These are phyloP conservation scores for Rhamnella rubrinervis DNA, from an alignment of 331 rosid species.

Conservation along the genomic window DNA sequence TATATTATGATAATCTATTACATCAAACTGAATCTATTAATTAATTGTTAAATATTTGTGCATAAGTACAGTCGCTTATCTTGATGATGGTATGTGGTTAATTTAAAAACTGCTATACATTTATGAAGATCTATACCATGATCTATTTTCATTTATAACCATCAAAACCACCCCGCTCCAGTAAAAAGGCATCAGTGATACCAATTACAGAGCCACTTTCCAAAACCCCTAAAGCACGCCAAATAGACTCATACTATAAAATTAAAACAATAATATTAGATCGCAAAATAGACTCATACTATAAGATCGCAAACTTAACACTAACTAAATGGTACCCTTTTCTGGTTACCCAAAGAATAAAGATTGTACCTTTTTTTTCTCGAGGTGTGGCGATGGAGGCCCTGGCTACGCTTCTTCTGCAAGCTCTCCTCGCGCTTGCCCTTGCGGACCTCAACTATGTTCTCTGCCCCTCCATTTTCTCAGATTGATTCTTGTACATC, in stretches of 20 bases:
- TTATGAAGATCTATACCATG: no score
- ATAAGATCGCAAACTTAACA: background rate
- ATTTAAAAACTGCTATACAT: no score
- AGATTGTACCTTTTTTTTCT: slow-evolving; percentile 61
- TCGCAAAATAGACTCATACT: no score
- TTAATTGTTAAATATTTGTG: no score
- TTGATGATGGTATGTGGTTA: no score
- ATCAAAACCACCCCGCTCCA: no score
- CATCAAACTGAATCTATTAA: no score
- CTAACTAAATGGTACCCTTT: no score
- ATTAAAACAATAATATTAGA: no score
- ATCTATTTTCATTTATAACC: background rate
- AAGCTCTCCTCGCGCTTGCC: slow-evolving; percentile 91
- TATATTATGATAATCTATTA: no score
- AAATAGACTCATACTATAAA: background rate
- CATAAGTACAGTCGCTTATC: no score
- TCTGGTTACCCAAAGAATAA: background rate
- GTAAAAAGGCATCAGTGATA: background rate
- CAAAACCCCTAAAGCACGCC: slow-evolving; percentile 13
- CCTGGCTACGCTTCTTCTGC: slow-evolving; percentile 87
- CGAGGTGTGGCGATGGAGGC: slow-evolving; percentile 62
- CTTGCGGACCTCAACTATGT: slow-evolving; percentile 89
- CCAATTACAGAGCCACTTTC: background rate
- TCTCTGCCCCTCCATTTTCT: slow-evolving; percentile 88
- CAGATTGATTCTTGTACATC: no score